Percentiles rank a stretch among this genome's conserved stretches.
Evolutionary conservation across 306 rosid genomes (phyloP).

Genomic region (cucumber (Cucumis sativus)): DNA sequence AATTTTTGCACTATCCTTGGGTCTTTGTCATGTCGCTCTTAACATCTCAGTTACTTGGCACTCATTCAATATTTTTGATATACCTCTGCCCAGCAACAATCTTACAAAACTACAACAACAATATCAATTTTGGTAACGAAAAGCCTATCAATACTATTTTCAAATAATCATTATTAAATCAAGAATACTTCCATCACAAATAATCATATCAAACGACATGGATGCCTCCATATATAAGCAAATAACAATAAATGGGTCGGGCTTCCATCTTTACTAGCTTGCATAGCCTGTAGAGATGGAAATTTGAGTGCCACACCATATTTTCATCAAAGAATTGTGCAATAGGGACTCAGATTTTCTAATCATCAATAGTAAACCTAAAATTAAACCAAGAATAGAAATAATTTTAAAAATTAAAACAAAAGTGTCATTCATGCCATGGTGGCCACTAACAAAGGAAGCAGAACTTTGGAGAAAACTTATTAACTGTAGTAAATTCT

Average conservation of each 20-base stretch:
- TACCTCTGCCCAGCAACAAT: conserved; percentile 62
- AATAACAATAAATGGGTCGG: conserved; percentile 17
- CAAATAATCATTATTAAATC: not conserved
- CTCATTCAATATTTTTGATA: conserved; percentile 34
- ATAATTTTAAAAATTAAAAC: not conserved
- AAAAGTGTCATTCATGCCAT: not conserved
- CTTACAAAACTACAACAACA: conserved; percentile 27
- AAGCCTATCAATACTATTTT: not conserved
- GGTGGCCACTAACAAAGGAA: too few species aligned
- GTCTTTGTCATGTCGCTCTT: conserved; percentile 67
- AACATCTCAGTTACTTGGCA: conserved; percentile 40
- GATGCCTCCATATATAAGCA: conserved; percentile 64
- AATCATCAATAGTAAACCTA: conserved; percentile 59
- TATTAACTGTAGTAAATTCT: too few species aligned
- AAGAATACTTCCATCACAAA: not conserved
- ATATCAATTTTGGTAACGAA: not conserved
- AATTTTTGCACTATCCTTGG: conserved; percentile 1
- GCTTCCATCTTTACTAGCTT: conserved; percentile 51
- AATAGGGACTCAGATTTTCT: conserved; percentile 3
- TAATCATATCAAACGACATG: not conserved
- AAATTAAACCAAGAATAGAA: not conserved
- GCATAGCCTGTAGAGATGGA: conserved; percentile 47
- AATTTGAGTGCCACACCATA: conserved; percentile 12
- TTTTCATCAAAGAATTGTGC: conserved; percentile 37
- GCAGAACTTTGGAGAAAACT: too few species aligned